These are phyloP conservation scores for Strigomonas culicis DNA, from an alignment of 208 protist species.

Conservation along the genomic window DNA sequence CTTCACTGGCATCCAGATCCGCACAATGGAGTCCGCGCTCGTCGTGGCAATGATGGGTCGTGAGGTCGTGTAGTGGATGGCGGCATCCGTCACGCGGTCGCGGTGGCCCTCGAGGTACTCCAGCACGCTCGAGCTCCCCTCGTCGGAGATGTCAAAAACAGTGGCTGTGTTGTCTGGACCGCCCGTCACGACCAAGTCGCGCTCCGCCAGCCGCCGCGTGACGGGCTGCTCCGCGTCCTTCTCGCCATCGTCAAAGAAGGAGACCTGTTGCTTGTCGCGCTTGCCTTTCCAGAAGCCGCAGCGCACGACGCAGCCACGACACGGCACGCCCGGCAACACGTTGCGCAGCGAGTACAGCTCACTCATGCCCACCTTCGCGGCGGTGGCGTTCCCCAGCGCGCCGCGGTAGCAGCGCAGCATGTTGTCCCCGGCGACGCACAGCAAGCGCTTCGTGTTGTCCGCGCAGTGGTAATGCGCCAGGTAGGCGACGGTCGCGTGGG, in stretches of 20 bases:
- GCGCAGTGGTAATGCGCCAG: conserved; percentile 54
- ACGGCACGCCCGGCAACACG: conserved; percentile 55
- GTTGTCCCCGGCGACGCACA: conserved; percentile 77
- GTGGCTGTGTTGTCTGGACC: conserved; percentile 73
- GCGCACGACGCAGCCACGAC: conserved; percentile 50
- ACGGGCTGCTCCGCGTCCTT: conserved; percentile 55
- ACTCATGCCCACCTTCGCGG: conserved; percentile 13
- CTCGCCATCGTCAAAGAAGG: conserved; percentile 85
- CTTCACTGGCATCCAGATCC: conserved; percentile 79
- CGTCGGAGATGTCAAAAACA: conserved; percentile 82
- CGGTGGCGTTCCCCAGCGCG: conserved; percentile 36
- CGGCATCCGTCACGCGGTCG: conserved; percentile 76
- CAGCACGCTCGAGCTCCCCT: conserved; percentile 41
- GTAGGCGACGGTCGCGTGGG: conserved; percentile 61
- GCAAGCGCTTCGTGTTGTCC: conserved; percentile 66
- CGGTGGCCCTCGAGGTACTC: conserved; percentile 79
- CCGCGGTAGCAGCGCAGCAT: conserved; percentile 80
- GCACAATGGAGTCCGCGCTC: conserved; percentile 81
- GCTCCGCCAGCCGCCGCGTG: conserved; percentile 63
- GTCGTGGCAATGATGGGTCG: conserved; percentile 82
- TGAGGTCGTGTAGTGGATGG: conserved; percentile 51
- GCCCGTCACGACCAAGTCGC: conserved; percentile 71
- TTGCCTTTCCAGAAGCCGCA: conserved; percentile 79
- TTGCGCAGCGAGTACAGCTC: conserved; percentile 70
- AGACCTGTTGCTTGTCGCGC: conserved; percentile 50